Conservation (phyloP, 177 flowering plant genomes). For the Vitis hybrid region DNA sequence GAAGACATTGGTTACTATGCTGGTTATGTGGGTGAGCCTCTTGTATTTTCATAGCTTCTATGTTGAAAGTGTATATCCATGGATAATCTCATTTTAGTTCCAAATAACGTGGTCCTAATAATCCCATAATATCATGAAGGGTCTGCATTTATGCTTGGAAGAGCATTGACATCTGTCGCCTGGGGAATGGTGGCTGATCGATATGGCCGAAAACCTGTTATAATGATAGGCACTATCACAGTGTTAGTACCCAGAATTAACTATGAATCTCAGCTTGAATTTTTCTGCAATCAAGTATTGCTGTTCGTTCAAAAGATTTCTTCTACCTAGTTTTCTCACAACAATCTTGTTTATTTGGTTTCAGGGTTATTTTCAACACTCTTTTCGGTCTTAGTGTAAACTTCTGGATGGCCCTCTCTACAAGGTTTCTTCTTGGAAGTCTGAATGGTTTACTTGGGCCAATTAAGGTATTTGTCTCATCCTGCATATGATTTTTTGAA, state of each 20-base stretch:
- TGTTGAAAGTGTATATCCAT: background rate
- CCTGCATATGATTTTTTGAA: no score
- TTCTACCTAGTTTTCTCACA: background rate
- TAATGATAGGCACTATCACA: slow-evolving; percentile 43
- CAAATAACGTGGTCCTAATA: background rate
- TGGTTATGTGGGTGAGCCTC: slow-evolving; percentile 53
- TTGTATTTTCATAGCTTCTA: background rate
- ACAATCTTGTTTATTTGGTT: background rate
- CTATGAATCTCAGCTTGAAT: background rate
- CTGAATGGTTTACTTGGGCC: slow-evolving; percentile 53
- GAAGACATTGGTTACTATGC: slow-evolving; percentile 54
- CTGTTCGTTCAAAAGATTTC: no score
- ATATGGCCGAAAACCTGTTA: slow-evolving; percentile 68
- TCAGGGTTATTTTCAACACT: slow-evolving; percentile 62
- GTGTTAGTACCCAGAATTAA: slow-evolving; percentile 35
- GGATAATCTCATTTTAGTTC: background rate
- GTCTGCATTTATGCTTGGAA: slow-evolving; percentile 62
- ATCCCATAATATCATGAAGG: slow-evolving; percentile 28
- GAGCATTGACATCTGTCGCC: slow-evolving; percentile 58
- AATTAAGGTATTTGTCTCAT: slow-evolving; percentile 34
- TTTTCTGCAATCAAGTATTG: background rate
- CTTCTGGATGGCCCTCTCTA: slow-evolving; percentile 63
- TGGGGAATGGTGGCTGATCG: slow-evolving; percentile 74
- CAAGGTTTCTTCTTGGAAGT: slow-evolving; percentile 65
- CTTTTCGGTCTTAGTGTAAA: slow-evolving; percentile 62